phyloP scores from a whole-genome alignment of 306 rosid species.

The Arachis stenosperma region DNA sequence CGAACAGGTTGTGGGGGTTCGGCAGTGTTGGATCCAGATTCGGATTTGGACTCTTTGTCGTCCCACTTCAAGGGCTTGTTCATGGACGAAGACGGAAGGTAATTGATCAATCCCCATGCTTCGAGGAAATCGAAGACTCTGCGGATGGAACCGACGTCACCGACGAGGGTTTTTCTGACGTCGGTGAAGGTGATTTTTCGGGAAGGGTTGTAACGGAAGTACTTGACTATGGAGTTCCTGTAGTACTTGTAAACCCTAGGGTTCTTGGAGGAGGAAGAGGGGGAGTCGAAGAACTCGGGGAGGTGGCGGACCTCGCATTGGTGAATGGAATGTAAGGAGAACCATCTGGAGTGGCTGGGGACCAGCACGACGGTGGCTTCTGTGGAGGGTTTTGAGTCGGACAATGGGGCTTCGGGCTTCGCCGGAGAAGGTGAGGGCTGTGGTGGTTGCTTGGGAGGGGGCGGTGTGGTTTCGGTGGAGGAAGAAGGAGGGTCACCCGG shows the following conservation, averaged over 20 bases:
- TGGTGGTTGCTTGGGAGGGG: constrained; percentile 20
- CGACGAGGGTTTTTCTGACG: constrained; percentile 76
- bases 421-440: not conserved
- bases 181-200: constrained; percentile 85
- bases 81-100: constrained; percentile 55
- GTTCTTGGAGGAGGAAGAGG: constrained; percentile 56
- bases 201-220: constrained; percentile 66
- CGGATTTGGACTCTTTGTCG: constrained; percentile 66
- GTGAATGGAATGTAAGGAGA: constrained; percentile 68
- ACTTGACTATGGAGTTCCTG: constrained; percentile 71
- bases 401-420: constrained; percentile 43
- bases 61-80: constrained; percentile 86
- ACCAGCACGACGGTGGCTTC: constrained; percentile 48
- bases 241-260: constrained; percentile 84
- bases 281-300: constrained; percentile 76
- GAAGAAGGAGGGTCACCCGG: constrained; percentile 32
- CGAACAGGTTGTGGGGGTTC: constrained; percentile 48
- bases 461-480: constrained; percentile 19
- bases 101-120: constrained; percentile 85
- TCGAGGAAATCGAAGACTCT: constrained; percentile 89
- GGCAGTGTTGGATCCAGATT: constrained; percentile 41
- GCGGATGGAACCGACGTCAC: constrained; percentile 86
- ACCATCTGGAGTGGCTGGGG: constrained; percentile 90
- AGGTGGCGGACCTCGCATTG: constrained; percentile 76
- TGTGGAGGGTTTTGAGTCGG: constrained; percentile 39